These are phyloP conservation scores for Corylus avellana DNA, from an alignment of 306 rosid genomes.

Conservation along the genomic window DNA sequence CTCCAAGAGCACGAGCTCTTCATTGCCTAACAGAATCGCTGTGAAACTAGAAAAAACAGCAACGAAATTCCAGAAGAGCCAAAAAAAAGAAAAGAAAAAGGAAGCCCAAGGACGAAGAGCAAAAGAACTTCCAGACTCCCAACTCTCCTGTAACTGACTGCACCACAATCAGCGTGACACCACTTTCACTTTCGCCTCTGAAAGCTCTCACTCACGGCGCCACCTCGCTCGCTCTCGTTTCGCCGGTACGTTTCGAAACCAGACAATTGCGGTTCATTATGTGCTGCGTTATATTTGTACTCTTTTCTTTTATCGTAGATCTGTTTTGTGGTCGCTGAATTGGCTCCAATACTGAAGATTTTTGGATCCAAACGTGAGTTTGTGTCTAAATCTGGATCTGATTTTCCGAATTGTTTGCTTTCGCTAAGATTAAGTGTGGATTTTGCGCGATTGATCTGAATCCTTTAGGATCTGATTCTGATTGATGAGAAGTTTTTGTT, in stretches of 20 bases:
- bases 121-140: not conserved
- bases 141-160: not conserved
- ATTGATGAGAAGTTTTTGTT: constrained; percentile 9
- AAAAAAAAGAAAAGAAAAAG: not conserved
- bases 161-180: not conserved
- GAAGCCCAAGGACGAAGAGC: not conserved
- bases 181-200: not conserved
- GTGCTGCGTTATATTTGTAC: not conserved
- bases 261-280: not conserved
- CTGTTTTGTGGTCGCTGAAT: constrained; percentile 15
- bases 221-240: not conserved
- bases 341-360: not conserved
- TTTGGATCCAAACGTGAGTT: constrained; percentile 6
- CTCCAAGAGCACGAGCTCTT: constrained; percentile 36
- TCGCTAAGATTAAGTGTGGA: too few species aligned
- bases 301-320: constrained; percentile 15
- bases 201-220: not conserved
- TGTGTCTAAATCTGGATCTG: constrained; percentile 6
- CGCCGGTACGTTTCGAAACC: constrained; percentile 12
- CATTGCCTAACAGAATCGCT: constrained; percentile 32
- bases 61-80: not conserved
- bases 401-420: constrained; percentile 3
- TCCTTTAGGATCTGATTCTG: constrained; percentile 21
- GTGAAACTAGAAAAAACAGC: not conserved
- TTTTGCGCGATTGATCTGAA: constrained; percentile 26